Conservation (phyloP, 2,329 filamentous ascomycete species). For the Leptographium flavum region DNA sequence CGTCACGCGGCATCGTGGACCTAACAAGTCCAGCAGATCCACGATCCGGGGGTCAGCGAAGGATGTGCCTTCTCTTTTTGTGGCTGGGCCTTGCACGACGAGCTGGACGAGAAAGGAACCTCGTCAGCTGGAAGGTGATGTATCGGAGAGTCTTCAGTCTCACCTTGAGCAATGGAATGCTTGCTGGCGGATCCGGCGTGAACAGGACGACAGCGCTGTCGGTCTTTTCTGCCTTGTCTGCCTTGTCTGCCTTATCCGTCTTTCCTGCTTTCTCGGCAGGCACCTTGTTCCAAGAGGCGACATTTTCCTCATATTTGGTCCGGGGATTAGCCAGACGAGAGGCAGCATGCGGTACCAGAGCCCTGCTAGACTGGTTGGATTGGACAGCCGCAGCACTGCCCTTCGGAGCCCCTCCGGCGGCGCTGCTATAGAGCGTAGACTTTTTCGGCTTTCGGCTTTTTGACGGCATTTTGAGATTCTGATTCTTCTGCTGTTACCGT, state of each 20-base stretch:
- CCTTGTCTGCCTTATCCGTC: too few relatives aligned
- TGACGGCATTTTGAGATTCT: neutral
- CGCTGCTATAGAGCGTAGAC: neutral
- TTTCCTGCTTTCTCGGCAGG: neutral
- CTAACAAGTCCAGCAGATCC: neutral
- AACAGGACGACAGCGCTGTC: too few relatives aligned
- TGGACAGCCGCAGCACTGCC: neutral
- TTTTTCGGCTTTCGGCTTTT: neutral
- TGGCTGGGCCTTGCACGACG: neutral
- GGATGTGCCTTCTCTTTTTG: neutral
- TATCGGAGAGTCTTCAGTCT: neutral
- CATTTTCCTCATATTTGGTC: too few relatives aligned
- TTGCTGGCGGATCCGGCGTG: too few relatives aligned
- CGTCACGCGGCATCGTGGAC: neutral
- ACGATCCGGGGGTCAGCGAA: neutral
- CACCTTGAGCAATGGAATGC: neutral
- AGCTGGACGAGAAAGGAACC: neutral
- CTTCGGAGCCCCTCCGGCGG: neutral
- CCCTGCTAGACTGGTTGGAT: too few relatives aligned
- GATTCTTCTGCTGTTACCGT: neutral
- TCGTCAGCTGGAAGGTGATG: neutral
- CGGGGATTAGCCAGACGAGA: too few relatives aligned
- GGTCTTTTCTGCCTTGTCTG: too few relatives aligned
- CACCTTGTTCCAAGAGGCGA: neutral
- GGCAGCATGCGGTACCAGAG: too few relatives aligned